phyloP scores from a whole-genome alignment of 1,284 basidiomycete species.

The Xanthoconium separans region DNA sequence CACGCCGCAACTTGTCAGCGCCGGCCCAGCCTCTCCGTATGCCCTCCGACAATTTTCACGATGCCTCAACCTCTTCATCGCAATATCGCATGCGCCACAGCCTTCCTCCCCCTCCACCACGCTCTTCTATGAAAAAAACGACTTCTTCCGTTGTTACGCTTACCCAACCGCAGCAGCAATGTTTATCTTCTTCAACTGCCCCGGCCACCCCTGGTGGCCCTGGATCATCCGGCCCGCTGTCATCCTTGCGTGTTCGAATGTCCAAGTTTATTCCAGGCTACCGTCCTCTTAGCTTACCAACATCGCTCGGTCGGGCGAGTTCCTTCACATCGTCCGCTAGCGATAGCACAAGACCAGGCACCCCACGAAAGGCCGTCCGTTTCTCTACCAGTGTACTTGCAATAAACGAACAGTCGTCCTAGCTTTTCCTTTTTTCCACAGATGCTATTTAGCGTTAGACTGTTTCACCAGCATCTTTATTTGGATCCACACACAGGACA shows the following conservation, averaged over 20 bases:
- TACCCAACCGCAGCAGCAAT: constrained; percentile 37
- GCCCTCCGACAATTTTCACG: constrained; percentile 21
- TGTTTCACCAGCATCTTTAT: constrained; percentile 30
- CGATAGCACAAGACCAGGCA: constrained; percentile 35
- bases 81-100: constrained; percentile 29
- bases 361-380: constrained; percentile 56
- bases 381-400: constrained; percentile 45
- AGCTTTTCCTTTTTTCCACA: constrained; percentile 3
- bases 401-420: constrained; percentile 25
- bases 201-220: constrained; percentile 45
- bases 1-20: constrained; percentile 20
- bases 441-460: constrained; percentile 1
- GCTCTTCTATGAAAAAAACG: constrained; percentile 63
- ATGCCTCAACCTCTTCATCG: constrained; percentile 24
- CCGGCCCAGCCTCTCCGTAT: constrained; percentile 2
- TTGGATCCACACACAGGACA: constrained; percentile 22
- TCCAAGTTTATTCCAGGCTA: constrained; percentile 48
- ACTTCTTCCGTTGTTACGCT: constrained; percentile 29
- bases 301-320: constrained; percentile 33
- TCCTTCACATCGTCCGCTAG: constrained; percentile 40
- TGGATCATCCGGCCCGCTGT: constrained; percentile 37
- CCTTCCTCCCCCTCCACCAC: constrained; percentile 52
- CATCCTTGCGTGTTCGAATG: constrained; percentile 48
- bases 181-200: constrained; percentile 43
- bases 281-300: constrained; percentile 39